Conservation (phyloP, 495 filamentous ascomycete species). For the Chaetomium fimeti region DNA sequence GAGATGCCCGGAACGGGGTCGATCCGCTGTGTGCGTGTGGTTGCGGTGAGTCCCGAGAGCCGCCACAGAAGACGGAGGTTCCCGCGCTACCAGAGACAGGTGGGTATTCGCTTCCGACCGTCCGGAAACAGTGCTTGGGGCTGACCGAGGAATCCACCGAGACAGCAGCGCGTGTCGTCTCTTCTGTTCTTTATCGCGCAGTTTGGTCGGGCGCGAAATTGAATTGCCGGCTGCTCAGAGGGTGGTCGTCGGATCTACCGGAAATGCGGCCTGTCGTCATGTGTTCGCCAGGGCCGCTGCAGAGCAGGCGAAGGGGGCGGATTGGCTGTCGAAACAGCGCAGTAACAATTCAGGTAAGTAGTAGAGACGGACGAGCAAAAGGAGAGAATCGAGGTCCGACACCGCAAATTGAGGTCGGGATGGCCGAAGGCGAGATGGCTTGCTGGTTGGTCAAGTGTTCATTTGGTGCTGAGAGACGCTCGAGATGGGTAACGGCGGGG, state of each 20-base stretch:
- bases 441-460: constrained; percentile 1
- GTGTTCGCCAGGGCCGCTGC: neutral
- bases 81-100: constrained; percentile 4
- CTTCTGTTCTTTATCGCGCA: neutral
- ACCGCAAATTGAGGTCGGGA: neutral
- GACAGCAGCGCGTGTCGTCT: neutral
- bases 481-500: neutral
- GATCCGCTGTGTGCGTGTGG: neutral
- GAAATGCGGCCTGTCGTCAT: constrained; percentile 9
- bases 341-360: neutral
- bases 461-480: constrained; percentile 2
- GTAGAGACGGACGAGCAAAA: neutral
- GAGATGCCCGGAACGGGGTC: neutral
- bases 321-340: constrained; percentile 6
- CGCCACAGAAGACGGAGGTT: neutral
- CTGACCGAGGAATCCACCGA: neutral
- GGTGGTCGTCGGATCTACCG: constrained; percentile 10
- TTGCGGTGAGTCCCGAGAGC: constrained; percentile 1
- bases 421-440: constrained; percentile 1
- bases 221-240: neutral
- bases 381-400: neutral
- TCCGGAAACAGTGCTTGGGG: constrained; percentile 12
- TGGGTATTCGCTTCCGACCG: constrained; percentile 11
- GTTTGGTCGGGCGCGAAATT: neutral
- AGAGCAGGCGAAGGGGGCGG: neutral